Evolutionary conservation across 2,329 filamentous ascomycete species (phyloP), one percentile per base, ranked within the genome.

Genomic region (Geosmithia putterillii): DNA sequence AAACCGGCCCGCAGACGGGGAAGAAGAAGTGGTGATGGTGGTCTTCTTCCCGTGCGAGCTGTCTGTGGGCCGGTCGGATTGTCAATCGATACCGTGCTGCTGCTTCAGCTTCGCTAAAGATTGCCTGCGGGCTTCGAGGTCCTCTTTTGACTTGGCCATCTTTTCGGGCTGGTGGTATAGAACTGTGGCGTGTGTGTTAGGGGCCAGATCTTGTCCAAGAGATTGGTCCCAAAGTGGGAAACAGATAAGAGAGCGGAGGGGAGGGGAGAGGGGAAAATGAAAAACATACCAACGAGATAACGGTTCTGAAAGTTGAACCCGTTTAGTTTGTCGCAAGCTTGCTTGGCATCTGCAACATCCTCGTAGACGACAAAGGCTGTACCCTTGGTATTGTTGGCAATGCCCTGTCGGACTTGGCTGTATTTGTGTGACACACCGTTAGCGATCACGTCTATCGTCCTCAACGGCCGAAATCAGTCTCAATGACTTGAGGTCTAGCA

Each of bases 281-380:
- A 18, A 17, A 22, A 79, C 86, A 48, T 78, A 94, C 87, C 88
- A 59, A 98, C 92, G 56, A 98, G 86, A 69, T 98, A 98, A 63
- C 92, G 85, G 70, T 90, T 95, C 73, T 98, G 92, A 67, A 98
- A 98, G 73, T 98, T 98, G 81, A 94, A 98, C 63, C 92, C 92
- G 74, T 98, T 98, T 65, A 98, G 76, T 73, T 96, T 95, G 74
- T 98, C 92, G 75, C 92, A 96, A 60, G 92, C 92, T 69, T 88
- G 83, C 73, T 98, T 98, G 54, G 92, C 89, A 74, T 98, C 92
- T 77, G 92, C 85, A 54, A 96, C 90, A 76, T 98, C 92, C 69
- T 96, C 92, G 74, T 95, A 98, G 67, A 98, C 92, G 56, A 98
- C 92, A 67, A 95, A 98, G 53, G 90, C 92, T 43, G 92, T 98